Evolutionary conservation across 1,284 basidiomycete species (phyloP).

Genomic region (Ceratobasidium sp.): DNA sequence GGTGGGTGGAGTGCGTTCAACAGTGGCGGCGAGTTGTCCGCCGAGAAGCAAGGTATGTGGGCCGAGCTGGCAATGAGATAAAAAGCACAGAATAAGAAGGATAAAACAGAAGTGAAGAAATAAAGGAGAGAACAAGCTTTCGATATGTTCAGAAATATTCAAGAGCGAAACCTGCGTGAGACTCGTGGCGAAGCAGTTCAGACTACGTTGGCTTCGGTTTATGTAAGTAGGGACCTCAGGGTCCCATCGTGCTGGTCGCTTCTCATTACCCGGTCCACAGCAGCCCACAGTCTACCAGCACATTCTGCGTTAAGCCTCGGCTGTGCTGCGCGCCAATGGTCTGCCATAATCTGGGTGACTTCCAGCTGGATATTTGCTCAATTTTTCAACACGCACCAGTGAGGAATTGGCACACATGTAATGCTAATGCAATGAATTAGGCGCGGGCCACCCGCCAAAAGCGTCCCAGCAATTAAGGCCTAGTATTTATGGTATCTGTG

Average conservation of each 20-base stretch:
- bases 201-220: neutral
- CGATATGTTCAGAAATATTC: slow-evolving; percentile 21
- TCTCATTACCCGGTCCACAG: too few relatives aligned
- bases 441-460: too few relatives aligned
- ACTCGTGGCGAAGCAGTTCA: slow-evolving; percentile 19
- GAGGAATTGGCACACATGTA: neutral
- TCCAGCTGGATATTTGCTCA: neutral
- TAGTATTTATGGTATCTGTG: too few relatives aligned
- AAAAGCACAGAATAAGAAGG: neutral
- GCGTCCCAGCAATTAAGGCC: too few relatives aligned
- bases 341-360: too few relatives aligned
- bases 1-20: neutral
- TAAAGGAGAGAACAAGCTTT: slow-evolving; percentile 36
- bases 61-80: neutral
- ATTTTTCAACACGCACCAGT: neutral
- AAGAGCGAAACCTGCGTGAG: slow-evolving; percentile 27
- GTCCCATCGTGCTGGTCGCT: too few relatives aligned
- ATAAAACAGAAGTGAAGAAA: slow-evolving; percentile 3
- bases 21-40: neutral
- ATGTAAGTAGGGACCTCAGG: too few relatives aligned
- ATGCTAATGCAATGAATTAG: too few relatives aligned
- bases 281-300: too few relatives aligned
- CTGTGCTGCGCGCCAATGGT: slow-evolving; percentile 10
- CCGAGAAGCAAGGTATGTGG: neutral
- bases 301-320: too few relatives aligned